phyloP scores from a whole-genome alignment of 106 monocot genomes.

The Platanthera zijinensis region DNA sequence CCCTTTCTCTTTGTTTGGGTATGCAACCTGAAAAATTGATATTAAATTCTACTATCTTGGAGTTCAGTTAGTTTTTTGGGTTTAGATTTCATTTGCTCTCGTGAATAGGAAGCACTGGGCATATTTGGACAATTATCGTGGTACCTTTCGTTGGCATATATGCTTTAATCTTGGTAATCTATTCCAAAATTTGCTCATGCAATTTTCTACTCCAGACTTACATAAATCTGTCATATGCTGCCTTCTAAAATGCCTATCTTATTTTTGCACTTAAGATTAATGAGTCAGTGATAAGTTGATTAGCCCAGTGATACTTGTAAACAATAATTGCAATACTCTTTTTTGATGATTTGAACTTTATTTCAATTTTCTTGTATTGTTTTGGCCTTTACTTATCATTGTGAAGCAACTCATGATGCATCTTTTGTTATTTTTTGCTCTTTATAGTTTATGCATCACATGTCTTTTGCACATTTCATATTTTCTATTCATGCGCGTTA shows the following conservation, averaged over 20 bases:
- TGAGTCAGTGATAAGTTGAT: neutral
- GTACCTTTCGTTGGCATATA: slow-evolving; percentile 97
- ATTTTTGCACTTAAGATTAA: neutral
- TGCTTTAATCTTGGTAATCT: slow-evolving; percentile 92
- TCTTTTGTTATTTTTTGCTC: too few species aligned
- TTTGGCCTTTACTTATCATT: neutral
- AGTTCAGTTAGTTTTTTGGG: neutral
- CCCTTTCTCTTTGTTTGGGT: slow-evolving; percentile 86
- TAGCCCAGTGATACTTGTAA: neutral
- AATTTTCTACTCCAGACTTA: neutral
- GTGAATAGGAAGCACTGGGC: slow-evolving; percentile 51
- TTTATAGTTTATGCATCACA: too few species aligned
- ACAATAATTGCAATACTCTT: neutral
- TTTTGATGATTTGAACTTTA: neutral
- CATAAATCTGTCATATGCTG: neutral
- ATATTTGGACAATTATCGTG: slow-evolving; percentile 71
- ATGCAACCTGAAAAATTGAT: slow-evolving; percentile 18
- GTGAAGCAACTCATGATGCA: too few species aligned
- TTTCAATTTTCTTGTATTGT: neutral
- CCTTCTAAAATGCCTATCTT: neutral
- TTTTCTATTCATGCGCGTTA: too few species aligned
- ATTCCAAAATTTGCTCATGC: slow-evolving; percentile 2
- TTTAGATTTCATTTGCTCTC: slow-evolving; percentile 4
- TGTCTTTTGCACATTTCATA: too few species aligned
- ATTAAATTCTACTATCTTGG: neutral